Evolutionary conservation across 208 protist species (phyloP), one percentile per base, ranked within the genome.

Genomic region (Willaertia magna): DNA sequence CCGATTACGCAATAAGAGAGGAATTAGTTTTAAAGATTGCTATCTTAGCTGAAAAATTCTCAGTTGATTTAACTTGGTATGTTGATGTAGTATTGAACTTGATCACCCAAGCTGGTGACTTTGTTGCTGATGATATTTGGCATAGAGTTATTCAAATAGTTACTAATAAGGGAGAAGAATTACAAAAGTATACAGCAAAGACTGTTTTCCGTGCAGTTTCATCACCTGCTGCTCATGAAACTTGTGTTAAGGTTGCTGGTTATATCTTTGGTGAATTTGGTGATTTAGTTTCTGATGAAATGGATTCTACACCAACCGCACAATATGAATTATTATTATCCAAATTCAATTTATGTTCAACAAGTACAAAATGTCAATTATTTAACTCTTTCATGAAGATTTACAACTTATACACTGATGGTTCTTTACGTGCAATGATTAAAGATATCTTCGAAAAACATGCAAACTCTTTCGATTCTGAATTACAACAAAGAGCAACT

Each of bases 201-300:
- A 94, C 96, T 85, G 86, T 88, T 6, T 88, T 88, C 47, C 97
- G 98, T 83, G 97, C 97, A 1, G 93, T 94, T 7, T 59, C 16
- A 22, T 44, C 14, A 22, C 40, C 79, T 83, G 44, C 40, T 30
- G 34, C 59, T 43, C 90, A 94, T 82, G 90, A 92, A 67, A 86
- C 75, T 39, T 39, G 78, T 22, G 86, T 93, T 4, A 90, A 89
- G 30, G 89, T 96, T 46, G 91, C 92, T 4, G 94, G 93, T 0
- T 98, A 99, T 86, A 86, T 99, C 22, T 91, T 99, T 20, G 98
- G 97, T 78, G 97, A 99, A 90, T 99, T 97, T 90, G 97, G 97
- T 74, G 95, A 98, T 88, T 93, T 97, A 48, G 98, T 99, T 78
- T 95, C 95, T 0, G 92, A 98, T 39, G 94, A 96, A 85, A 89